Percentiles rank a stretch among this genome's conserved stretches.
Evolutionary conservation across 2,329 filamentous ascomycete species (phyloP).

Genomic region (Magnaporthiopsis rhizophila): DNA sequence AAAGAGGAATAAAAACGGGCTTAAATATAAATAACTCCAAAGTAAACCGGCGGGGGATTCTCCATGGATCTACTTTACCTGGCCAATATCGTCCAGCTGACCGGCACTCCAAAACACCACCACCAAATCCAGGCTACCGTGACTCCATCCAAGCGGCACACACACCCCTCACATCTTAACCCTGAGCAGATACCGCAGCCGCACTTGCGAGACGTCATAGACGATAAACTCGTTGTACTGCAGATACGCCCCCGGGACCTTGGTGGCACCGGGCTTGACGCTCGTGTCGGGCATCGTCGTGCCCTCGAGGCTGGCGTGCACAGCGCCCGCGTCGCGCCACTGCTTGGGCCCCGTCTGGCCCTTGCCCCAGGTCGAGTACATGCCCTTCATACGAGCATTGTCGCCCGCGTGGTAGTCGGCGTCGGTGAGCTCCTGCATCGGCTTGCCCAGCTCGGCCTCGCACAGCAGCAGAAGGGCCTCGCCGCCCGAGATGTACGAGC

Average conservation of each 20-base stretch:
- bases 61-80: too few relatives aligned
- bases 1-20: too few relatives aligned
- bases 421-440: conserved; percentile 55
- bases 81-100: too few relatives aligned
- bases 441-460: conserved; percentile 72
- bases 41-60: too few relatives aligned
- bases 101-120: background rate
- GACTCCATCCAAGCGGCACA: background rate
- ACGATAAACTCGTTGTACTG: conserved; percentile 68
- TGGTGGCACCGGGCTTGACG: conserved; percentile 38
- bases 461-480: conserved; percentile 73
- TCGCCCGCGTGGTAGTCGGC: conserved; percentile 56
- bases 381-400: conserved; percentile 50
- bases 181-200: conserved; percentile 60
- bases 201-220: conserved; percentile 63
- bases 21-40: too few relatives aligned
- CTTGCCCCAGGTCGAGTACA: conserved; percentile 62
- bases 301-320: conserved; percentile 58
- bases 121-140: background rate
- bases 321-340: conserved; percentile 66
- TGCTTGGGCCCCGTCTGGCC: conserved; percentile 54
- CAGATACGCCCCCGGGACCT: conserved; percentile 37
- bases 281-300: conserved; percentile 47
- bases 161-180: conserved; percentile 38
- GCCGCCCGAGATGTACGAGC: conserved; percentile 49